Evolutionary conservation across 176 grass and related monocot species (phyloP).

Genomic region (Oropetium thomaeum): DNA sequence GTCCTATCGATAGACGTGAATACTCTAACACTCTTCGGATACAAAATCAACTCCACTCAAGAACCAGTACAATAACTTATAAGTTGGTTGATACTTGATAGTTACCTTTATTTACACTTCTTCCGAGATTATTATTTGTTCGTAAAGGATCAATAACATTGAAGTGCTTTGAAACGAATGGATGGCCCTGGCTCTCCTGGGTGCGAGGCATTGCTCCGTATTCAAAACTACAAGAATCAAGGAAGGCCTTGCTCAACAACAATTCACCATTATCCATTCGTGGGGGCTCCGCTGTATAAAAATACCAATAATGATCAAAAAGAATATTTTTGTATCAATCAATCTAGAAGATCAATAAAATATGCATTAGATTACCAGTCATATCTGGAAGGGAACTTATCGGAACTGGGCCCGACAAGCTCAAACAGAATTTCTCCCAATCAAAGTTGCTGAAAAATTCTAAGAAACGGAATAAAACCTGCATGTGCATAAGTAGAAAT

Average conservation of each 20-base stretch:
- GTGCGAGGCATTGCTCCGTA: constrained; percentile 57
- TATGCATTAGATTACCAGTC: constrained; percentile 54
- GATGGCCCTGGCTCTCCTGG: constrained; percentile 61
- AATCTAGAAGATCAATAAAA: constrained; percentile 8
- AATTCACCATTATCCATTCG: constrained; percentile 62
- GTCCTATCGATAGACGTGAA: neutral
- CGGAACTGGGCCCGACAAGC: constrained; percentile 87
- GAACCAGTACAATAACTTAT: constrained; percentile 17
- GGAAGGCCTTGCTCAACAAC: constrained; percentile 67
- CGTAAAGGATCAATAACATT: constrained; percentile 97
- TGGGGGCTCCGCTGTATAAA: constrained; percentile 75
- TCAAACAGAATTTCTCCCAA: constrained; percentile 88
- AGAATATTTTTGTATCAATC: neutral
- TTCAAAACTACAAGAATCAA: constrained; percentile 46
- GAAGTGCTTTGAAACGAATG: constrained; percentile 90
- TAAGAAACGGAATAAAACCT: constrained; percentile 94
- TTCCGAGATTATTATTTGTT: constrained; percentile 88
- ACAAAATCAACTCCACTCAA: constrained; percentile 6
- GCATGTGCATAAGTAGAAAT: constrained; percentile 36
- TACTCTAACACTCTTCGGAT: neutral
- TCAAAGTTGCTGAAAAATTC: constrained; percentile 98
- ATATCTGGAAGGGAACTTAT: constrained; percentile 89
- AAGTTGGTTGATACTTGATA: neutral
- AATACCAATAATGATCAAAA: constrained; percentile 28
- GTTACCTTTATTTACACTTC: constrained; percentile 93